Percentiles rank a stretch among this genome's conserved stretches.
Evolutionary conservation across 1,139 yeast species (phyloP).

Genomic region (Groenewaldozyma sp.): DNA sequence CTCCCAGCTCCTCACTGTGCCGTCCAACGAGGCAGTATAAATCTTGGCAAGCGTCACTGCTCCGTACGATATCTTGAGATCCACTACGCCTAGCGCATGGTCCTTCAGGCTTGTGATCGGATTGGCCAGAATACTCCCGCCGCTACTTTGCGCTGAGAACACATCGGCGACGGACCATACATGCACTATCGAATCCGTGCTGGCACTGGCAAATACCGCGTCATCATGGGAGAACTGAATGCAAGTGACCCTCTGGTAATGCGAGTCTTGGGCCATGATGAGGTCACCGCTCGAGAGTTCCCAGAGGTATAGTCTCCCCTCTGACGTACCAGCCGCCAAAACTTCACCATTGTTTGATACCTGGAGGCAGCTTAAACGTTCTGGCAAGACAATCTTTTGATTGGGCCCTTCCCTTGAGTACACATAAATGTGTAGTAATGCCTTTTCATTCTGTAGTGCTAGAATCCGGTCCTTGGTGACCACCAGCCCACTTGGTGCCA

Average conservation of each 20-base stretch:
- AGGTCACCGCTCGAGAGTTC: constrained; percentile 72
- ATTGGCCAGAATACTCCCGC: constrained; percentile 49
- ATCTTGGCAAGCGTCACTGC: constrained; percentile 51
- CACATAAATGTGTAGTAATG: constrained; percentile 63
- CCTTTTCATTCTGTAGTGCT: constrained; percentile 58
- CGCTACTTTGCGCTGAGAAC: constrained; percentile 25
- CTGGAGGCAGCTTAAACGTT: constrained; percentile 53
- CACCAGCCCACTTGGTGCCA: constrained; percentile 39
- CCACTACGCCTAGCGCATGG: constrained; percentile 70
- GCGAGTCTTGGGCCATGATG: constrained; percentile 66
- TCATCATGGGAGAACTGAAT: constrained; percentile 58
- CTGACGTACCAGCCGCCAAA: constrained; percentile 64
- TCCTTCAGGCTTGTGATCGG: constrained; percentile 35
- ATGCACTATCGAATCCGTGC: constrained; percentile 69
- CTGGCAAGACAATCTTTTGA: constrained; percentile 82
- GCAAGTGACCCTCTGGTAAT: constrained; percentile 65
- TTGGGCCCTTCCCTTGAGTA: constrained; percentile 75
- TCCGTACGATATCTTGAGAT: constrained; percentile 45
- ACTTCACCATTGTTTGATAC: constrained; percentile 41
- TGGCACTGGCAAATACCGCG: constrained; percentile 61
- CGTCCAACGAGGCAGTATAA: constrained; percentile 65
- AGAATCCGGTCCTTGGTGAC: constrained; percentile 43
- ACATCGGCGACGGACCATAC: constrained; percentile 41
- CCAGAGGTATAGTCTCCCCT: constrained; percentile 81
- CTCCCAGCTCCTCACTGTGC: constrained; percentile 51